Conservation (phyloP, 129 eudicot genomes). For the Escallonia rubra region DNA sequence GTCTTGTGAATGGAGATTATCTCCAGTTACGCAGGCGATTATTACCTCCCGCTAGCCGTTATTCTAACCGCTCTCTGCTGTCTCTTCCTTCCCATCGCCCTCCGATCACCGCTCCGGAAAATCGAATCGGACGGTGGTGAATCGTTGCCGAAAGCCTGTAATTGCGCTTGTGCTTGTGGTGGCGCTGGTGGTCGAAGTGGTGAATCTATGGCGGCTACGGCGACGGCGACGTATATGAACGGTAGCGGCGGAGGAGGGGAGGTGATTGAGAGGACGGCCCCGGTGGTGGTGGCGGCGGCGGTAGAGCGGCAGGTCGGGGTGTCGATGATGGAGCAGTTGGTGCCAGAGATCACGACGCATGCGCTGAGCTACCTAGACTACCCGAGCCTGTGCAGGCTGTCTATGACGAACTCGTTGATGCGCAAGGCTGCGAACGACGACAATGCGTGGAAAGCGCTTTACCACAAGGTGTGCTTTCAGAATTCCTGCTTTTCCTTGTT, state of each 20-base stretch:
- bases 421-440: constrained; percentile 96
- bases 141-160: constrained; percentile 9
- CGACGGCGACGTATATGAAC: constrained; percentile 36
- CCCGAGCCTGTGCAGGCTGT: constrained; percentile 81
- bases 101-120: constrained; percentile 25
- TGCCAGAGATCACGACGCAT: constrained; percentile 93
- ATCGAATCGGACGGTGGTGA: constrained; percentile 13
- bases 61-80: constrained; percentile 36
- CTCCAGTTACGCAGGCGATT: constrained; percentile 26
- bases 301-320: constrained; percentile 63
- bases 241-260: constrained; percentile 37
- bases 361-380: constrained; percentile 93
- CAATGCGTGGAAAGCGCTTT: constrained; percentile 95
- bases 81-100: constrained; percentile 28
- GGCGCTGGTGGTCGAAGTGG: neutral
- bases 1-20: constrained; percentile 59
- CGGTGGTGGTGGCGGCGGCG: constrained; percentile 37
- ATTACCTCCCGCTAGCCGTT: constrained; percentile 40
- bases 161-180: constrained; percentile 28
- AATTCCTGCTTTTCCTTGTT: neutral
- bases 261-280: constrained; percentile 25
- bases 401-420: constrained; percentile 91
- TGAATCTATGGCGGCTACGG: constrained; percentile 31
- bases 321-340: constrained; percentile 98
- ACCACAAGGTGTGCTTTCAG: constrained; percentile 61